Evolutionary conservation across 2,329 filamentous ascomycete species (phyloP), one percentile per base, ranked within the genome.

Genomic region (Botrytis byssoidea): DNA sequence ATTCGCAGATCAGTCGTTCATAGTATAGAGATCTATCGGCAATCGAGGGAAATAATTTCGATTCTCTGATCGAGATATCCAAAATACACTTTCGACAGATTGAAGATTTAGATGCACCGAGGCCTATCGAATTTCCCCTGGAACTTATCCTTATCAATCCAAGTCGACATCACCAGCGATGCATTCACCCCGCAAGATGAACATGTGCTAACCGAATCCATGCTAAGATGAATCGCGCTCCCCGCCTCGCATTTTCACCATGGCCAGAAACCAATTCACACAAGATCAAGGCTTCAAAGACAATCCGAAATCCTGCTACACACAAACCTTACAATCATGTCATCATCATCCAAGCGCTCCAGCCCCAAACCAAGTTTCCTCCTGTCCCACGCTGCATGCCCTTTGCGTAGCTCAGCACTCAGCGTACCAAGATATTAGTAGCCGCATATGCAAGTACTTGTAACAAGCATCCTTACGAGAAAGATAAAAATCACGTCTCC

Each of bases 41-140:
- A 25, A 61, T 61, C 35, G 35, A 40, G 35, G 59, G 7, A 4
- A 8, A 40, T 1, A 1, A n/a, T 40, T 37, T 37, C 25, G 22
- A 61, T 61, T 40, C 10, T 12, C 9, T 61, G 35, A 61, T 61
- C 12, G 35, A 40, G 22, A 40, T 10, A 44, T 42, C 14, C 14
- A 7, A 64, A 42, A 64, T 37, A 22, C 29, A 66, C 32, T 67
- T 35, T 67, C 9, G 7, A 65, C 63, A 46, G n/a, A 67, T 67
- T 67, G 12, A 51, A 67, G 64, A 67, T 67, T 67, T 51, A 51
- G 64, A 67, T n/a, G 64, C 64, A 67, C 64, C 64, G 32, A 35
- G 64, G 64, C 64, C 64, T 67, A 51, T n/a, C 29, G 8, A 40
- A 20, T 25, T 37, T 37, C 46, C 64, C 46, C 46, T 66, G 64